Conservation (phyloP, 1,284 basidiomycete species). For the Cutaneotrichosporon sp. region DNA sequence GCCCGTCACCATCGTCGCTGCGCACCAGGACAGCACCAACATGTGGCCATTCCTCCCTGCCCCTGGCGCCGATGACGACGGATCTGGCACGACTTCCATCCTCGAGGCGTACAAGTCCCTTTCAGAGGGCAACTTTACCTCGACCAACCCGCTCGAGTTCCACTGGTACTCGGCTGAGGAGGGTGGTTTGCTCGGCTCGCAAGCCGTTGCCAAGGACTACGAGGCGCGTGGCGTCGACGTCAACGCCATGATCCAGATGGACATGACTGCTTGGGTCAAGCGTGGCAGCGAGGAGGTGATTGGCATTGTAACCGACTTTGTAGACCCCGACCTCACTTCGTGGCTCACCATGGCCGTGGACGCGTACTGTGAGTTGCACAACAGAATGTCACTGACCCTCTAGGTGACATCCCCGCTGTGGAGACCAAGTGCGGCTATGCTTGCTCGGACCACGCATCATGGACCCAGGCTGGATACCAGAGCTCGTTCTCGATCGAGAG, state of each 20-base stretch:
- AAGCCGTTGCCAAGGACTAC: conserved; percentile 83
- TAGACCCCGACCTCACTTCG: conserved; percentile 66
- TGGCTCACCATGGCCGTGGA: conserved; percentile 72
- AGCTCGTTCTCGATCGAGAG: conserved; percentile 69
- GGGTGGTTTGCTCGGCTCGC: conserved; percentile 90
- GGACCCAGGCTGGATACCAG: conserved; percentile 80
- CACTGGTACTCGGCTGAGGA: conserved; percentile 97
- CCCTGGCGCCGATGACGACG: conserved; percentile 77
- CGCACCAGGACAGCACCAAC: conserved; percentile 91
- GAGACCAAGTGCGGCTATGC: conserved; percentile 81
- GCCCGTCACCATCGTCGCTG: conserved; percentile 64
- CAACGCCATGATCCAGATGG: conserved; percentile 81
- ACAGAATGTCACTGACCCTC: neutral
- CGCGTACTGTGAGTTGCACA: conserved; percentile 59
- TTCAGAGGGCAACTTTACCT: conserved; percentile 72
- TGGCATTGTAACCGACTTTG: conserved; percentile 86
- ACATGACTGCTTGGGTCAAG: conserved; percentile 94
- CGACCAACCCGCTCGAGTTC: conserved; percentile 76
- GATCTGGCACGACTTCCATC: conserved; percentile 86
- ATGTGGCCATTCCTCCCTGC: conserved; percentile 83
- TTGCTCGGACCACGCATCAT: conserved; percentile 80
- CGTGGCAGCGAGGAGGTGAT: conserved; percentile 79
- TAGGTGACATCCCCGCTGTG: conserved; percentile 51
- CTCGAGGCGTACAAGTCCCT: conserved; percentile 85
- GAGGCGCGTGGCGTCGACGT: conserved; percentile 65